These are phyloP conservation scores for Fusarium nematophilum DNA, from an alignment of 2,329 filamentous ascomycete species.

Conservation along the genomic window DNA sequence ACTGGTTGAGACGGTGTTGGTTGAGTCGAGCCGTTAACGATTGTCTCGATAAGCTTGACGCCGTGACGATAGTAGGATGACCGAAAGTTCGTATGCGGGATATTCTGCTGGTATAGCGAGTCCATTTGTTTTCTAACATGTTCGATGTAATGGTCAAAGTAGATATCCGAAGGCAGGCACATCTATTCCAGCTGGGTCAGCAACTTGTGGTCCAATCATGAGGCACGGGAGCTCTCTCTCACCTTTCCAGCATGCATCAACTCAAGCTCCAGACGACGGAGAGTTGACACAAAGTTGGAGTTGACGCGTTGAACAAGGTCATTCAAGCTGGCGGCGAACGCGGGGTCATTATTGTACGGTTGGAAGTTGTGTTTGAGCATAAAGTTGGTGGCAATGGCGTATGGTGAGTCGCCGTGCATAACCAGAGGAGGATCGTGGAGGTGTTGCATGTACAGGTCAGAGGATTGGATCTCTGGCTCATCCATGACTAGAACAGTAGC, in stretches of 20 bases:
- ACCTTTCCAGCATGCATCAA: constrained; percentile 64
- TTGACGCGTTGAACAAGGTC: constrained; percentile 51
- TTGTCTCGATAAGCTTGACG: constrained; percentile 54
- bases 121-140: constrained; percentile 56
- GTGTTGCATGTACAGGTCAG: constrained; percentile 57
- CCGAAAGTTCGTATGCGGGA: constrained; percentile 45
- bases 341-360: constrained; percentile 47
- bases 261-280: constrained; percentile 63
- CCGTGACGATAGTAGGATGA: constrained; percentile 55
- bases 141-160: constrained; percentile 57
- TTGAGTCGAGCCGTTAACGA: constrained; percentile 44
- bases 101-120: constrained; percentile 52
- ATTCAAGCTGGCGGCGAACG: constrained; percentile 49
- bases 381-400: constrained; percentile 50
- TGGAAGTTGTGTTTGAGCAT: constrained; percentile 53
- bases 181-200: constrained; percentile 47
- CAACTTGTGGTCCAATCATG: not conserved
- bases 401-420: constrained; percentile 44
- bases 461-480: constrained; percentile 50
- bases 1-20: constrained; percentile 8
- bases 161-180: constrained; percentile 49
- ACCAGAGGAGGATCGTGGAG: constrained; percentile 46
- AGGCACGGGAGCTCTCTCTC: constrained; percentile 22
- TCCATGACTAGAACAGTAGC: constrained; percentile 50
- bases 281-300: constrained; percentile 52